Conservation (phyloP, 768 basidiomycete species). For the Scleroderma citrinum region DNA sequence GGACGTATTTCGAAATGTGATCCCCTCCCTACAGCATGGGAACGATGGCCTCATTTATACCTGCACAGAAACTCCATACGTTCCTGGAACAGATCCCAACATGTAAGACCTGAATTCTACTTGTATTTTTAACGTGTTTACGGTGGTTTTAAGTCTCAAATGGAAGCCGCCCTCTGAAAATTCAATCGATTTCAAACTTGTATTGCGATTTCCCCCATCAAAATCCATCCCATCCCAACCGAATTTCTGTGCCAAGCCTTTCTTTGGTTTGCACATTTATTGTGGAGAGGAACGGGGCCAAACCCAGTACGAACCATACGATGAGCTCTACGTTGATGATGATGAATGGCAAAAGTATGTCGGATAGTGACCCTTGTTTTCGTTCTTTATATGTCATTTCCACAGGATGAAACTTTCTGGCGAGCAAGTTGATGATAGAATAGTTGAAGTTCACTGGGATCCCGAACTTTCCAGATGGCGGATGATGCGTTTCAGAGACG, state of each 20-base stretch:
- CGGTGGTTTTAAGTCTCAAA: slow-evolving; percentile 60
- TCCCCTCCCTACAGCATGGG: slow-evolving; percentile 82
- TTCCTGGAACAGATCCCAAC: slow-evolving; percentile 75
- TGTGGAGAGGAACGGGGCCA: slow-evolving; percentile 56
- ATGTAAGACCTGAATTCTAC: slow-evolving; percentile 53
- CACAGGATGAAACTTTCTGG: slow-evolving; percentile 74
- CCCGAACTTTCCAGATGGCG: slow-evolving; percentile 60
- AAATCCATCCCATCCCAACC: slow-evolving; percentile 49
- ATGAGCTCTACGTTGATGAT: slow-evolving; percentile 79
- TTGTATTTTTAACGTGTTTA: not conserved
- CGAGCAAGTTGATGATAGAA: slow-evolving; percentile 88
- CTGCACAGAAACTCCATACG: slow-evolving; percentile 77
- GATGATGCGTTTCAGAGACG: slow-evolving; percentile 90
- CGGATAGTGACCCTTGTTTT: not conserved
- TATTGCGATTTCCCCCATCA: slow-evolving; percentile 84
- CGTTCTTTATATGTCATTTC: slow-evolving; percentile 2
- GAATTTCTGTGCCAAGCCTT: slow-evolving; percentile 79
- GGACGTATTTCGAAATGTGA: slow-evolving; percentile 76
- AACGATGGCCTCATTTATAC: slow-evolving; percentile 98
- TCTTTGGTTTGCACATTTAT: slow-evolving; percentile 81
- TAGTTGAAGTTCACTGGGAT: slow-evolving; percentile 95
- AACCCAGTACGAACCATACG: slow-evolving; percentile 74
- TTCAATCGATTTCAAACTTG: slow-evolving; percentile 94
- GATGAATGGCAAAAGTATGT: slow-evolving; percentile 91
- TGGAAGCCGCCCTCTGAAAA: slow-evolving; percentile 99